phyloP scores from a whole-genome alignment of 1,284 basidiomycete genomes.

The Papiliotrema fonsecae region DNA sequence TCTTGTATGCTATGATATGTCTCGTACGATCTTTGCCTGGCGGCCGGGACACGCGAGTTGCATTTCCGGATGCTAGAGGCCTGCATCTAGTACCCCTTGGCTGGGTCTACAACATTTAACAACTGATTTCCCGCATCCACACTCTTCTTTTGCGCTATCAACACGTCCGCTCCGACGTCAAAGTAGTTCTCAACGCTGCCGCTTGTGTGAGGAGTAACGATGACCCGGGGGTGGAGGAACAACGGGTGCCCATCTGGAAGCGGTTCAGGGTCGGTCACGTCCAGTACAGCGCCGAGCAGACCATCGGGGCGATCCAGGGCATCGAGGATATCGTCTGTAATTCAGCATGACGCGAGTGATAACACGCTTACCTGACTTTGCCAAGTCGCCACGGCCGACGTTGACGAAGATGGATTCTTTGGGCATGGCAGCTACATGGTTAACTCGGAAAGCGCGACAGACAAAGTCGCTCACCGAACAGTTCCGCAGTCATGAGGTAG shows the following conservation, averaged over 20 bases:
- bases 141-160: constrained; percentile 44
- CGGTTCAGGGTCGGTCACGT: constrained; percentile 49
- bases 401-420: constrained; percentile 43
- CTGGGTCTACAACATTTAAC: constrained; percentile 40
- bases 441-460: not conserved
- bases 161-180: constrained; percentile 38
- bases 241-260: constrained; percentile 38
- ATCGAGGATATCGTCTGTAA: constrained; percentile 33
- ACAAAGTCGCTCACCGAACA: constrained; percentile 26
- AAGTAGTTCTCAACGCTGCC: constrained; percentile 38
- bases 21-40: no score
- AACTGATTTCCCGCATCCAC: constrained; percentile 28
- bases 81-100: constrained; percentile 43
- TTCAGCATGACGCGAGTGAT: not conserved
- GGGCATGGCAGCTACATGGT: constrained; percentile 22
- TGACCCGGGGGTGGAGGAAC: constrained; percentile 36
- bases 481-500: constrained; percentile 33
- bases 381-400: constrained; percentile 45
- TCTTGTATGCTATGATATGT: no score
- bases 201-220: constrained; percentile 43
- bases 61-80: no score
- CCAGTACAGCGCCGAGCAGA: constrained; percentile 36
- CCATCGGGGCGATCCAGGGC: constrained; percentile 24
- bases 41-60: no score
- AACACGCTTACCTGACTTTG: constrained; percentile 27